Conservation (phyloP, 768 basidiomycete species). For the Rhizopogon sp. region DNA sequence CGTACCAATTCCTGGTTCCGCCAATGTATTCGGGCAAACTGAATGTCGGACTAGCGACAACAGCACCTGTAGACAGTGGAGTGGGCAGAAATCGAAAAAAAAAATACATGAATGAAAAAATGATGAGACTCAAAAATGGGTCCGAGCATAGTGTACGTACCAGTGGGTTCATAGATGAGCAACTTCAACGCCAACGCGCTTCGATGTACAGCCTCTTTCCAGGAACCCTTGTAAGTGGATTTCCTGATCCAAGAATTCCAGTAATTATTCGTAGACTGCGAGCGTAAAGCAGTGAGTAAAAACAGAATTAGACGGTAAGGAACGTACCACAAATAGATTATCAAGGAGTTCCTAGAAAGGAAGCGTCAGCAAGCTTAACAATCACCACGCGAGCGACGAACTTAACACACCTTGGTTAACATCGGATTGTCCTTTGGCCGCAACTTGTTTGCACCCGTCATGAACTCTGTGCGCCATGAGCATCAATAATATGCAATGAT, state of each 20-base stretch:
- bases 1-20: slow-evolving; percentile 82
- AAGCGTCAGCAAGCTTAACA: not conserved
- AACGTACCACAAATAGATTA: slow-evolving; percentile 49
- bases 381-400: not conserved
- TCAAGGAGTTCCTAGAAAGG: slow-evolving; percentile 47
- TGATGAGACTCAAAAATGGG: not conserved
- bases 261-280: slow-evolving; percentile 67
- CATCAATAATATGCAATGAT: slow-evolving; percentile 4
- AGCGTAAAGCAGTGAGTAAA: slow-evolving; percentile 3
- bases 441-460: slow-evolving; percentile 40
- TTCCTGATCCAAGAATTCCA: slow-evolving; percentile 90
- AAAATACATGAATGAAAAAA: not conserved
- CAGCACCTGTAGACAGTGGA: slow-evolving; percentile 51
- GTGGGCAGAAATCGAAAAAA: not conserved
- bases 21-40: slow-evolving; percentile 91
- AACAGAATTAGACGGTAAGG: not conserved
- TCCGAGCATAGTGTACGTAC: slow-evolving; percentile 25
- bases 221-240: slow-evolving; percentile 87
- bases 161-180: slow-evolving; percentile 89
- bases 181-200: slow-evolving; percentile 93
- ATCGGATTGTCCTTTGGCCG: slow-evolving; percentile 63
- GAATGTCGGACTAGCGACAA: slow-evolving; percentile 94
- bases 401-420: slow-evolving; percentile 49
- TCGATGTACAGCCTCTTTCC: slow-evolving; percentile 93
- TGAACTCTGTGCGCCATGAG: slow-evolving; percentile 28